Evolutionary conservation across 306 rosid species (phyloP), one percentile per base, ranked within the genome.

Genomic region (Inga leiocalycina): DNA sequence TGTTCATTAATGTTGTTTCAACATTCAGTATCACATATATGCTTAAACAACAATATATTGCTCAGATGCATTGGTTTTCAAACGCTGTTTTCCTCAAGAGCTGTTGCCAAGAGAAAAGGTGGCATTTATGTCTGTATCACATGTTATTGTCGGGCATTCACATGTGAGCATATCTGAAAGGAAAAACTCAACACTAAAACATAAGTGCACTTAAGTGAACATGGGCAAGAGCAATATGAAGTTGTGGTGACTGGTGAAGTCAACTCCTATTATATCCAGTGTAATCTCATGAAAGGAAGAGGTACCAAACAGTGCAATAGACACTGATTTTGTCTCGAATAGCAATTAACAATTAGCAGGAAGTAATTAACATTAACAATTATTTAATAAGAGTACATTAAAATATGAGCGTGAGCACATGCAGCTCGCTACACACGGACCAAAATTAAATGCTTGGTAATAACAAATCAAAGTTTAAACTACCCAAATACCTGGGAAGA

Each of bases 401-500:
- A 64, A 64, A 22, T 12, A 59, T 22, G 11, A 59, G 15, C 3
- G 66, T 10, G 30, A 59, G 9, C 13, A n/a, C 66, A 22, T 22
- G 66, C 66, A 62, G 39, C 69, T 24, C 13, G 3, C 35, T 11
- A 14, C 16, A 11, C 19, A 12, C 0, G 17, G 17, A 27, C 69
- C 39, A 62, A 27, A 56, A 24, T n/a, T 10, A 5, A 49, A 34
- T 22, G 24, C 15, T 62, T 7, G n/a, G 62, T 48, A 32, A 8
- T 71, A 65, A 59, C 9, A 71, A 84, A 75, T 75, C 57, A 72
- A 72, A 75, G 49, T 54, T 80, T 76, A 62, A 77, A 61, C 45
- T 2, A 14, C 10, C 14, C 16, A 72, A 51, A 45, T 83, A 94
- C 99, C 91, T 91, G 56, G 98, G 97, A 84, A 94, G 97, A 88